A percentile compares a stretch with the other conserved stretches of the same genome.
Conservation (phyloP, 768 basidiomycete genomes). For the Nevesoporus exiguus region DNA sequence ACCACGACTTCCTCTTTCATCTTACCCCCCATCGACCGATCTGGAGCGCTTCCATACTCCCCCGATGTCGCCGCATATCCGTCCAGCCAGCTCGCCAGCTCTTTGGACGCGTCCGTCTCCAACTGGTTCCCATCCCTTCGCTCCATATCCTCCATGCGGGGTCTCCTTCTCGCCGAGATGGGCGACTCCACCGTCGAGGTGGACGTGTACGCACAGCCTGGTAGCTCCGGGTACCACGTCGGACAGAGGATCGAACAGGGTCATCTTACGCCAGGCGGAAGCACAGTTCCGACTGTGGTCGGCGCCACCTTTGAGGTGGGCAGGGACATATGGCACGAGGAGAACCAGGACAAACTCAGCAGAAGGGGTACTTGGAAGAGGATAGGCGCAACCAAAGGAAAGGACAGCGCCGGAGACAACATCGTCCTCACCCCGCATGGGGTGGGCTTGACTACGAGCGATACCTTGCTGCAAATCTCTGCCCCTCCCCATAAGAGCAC, state of each 20-base stretch:
- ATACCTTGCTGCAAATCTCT: slow-evolving; percentile 53
- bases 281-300: slow-evolving; percentile 13
- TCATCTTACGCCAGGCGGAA: slow-evolving; percentile 30
- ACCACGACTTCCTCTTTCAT: slow-evolving; percentile 26
- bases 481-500: slow-evolving; percentile 47
- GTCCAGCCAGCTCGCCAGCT: not conserved
- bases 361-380: slow-evolving; percentile 19
- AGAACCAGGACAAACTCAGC: not conserved
- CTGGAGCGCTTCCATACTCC: slow-evolving; percentile 8
- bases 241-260: slow-evolving; percentile 40
- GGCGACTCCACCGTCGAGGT: slow-evolving; percentile 48
- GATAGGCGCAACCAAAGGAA: slow-evolving; percentile 6
- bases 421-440: slow-evolving; percentile 3
- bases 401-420: slow-evolving; percentile 7
- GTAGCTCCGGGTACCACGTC: slow-evolving; percentile 37
- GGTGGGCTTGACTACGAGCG: slow-evolving; percentile 40
- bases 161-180: slow-evolving; percentile 44
- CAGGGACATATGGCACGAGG: slow-evolving; percentile 24
- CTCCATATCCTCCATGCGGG: slow-evolving; percentile 43
- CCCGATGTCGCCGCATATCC: slow-evolving; percentile 23
- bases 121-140: slow-evolving; percentile 29
- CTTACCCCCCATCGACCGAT: slow-evolving; percentile 13
- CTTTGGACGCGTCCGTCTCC: slow-evolving; percentile 3
- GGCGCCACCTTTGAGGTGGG: slow-evolving; percentile 15
- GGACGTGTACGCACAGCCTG: slow-evolving; percentile 32